phyloP scores from a whole-genome alignment of 164 flowering plant species.

The Annona squamosa region DNA sequence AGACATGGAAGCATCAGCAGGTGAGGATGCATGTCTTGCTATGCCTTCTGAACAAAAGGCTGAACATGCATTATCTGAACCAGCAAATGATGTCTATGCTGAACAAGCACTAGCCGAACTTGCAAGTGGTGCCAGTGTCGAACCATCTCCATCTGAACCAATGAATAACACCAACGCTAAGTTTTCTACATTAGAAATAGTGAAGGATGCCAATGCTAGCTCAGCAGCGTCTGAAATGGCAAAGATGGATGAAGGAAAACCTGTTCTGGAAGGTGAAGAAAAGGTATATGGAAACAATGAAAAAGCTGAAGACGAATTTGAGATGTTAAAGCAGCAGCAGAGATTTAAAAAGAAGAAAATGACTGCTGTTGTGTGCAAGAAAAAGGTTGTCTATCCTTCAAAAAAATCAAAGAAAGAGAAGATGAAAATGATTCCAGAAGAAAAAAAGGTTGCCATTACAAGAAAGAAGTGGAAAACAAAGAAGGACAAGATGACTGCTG shows the following conservation, averaged over 20 bases:
- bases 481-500: constrained; percentile 2
- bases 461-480: constrained; percentile 2
- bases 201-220: not conserved
- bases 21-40: not conserved
- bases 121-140: not conserved
- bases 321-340: not conserved
- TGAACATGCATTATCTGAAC: not conserved
- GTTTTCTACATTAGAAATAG: not conserved
- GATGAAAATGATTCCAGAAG: not conserved
- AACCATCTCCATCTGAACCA: not conserved
- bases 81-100: not conserved
- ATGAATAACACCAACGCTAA: not conserved
- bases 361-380: not conserved
- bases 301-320: constrained; percentile 9
- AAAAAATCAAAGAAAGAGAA: not conserved
- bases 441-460: constrained; percentile 3
- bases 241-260: not conserved
- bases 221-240: constrained; percentile 3
- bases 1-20: not conserved
- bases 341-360: not conserved
- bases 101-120: not conserved
- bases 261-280: constrained; percentile 2
- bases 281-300: not conserved
- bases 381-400: not conserved
- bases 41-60: not conserved